These are phyloP conservation scores for Cladosporium austrohemisphaericum DNA, from an alignment of 2,329 filamentous ascomycete genomes.

Conservation along the genomic window DNA sequence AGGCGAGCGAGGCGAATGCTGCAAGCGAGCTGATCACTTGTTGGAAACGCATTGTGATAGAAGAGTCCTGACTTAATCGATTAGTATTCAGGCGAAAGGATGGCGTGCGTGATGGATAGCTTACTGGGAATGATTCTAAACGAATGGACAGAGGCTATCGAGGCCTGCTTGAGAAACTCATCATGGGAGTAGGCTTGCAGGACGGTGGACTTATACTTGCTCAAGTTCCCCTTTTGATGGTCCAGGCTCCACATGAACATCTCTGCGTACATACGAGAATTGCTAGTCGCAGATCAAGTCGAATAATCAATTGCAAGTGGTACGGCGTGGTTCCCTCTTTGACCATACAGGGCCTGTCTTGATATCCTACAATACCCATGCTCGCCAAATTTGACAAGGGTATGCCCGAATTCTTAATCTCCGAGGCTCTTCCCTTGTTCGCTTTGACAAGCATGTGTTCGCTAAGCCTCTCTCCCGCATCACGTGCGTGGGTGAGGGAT, in stretches of 20 bases:
- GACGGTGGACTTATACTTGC: slow-evolving; percentile 13
- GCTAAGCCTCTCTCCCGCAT: slow-evolving; percentile 5
- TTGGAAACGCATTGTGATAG: slow-evolving; percentile 17
- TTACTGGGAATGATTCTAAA: slow-evolving; percentile 12
- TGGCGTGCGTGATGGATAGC: slow-evolving; percentile 8
- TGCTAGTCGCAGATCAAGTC: slow-evolving; percentile 17
- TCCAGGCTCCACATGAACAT: slow-evolving; percentile 10
- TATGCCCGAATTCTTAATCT: slow-evolving; percentile 4
- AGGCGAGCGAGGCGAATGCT: slow-evolving; percentile 12
- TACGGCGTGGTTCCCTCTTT: slow-evolving; percentile 6
- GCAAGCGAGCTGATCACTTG: slow-evolving; percentile 18
- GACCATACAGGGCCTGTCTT: slow-evolving; percentile 10
- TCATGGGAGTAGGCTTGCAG: slow-evolving; percentile 10
- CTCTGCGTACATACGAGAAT: slow-evolving; percentile 4
- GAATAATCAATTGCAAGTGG: slow-evolving; percentile 4
- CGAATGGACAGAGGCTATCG: slow-evolving; percentile 16
- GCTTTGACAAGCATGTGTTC: slow-evolving; percentile 1
- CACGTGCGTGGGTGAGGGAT: neutral
- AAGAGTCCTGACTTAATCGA: slow-evolving; percentile 7
- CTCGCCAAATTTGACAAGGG: slow-evolving; percentile 11
- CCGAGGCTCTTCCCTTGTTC: slow-evolving; percentile 10
- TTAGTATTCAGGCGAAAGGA: slow-evolving; percentile 12
- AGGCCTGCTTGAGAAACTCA: slow-evolving; percentile 16
- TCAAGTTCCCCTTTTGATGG: slow-evolving; percentile 15
- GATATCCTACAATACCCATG: slow-evolving; percentile 10